Evolutionary conservation across 257 asterid genomes (phyloP), one percentile per base, ranked within the genome.

Genomic region (Striga asiatica): DNA sequence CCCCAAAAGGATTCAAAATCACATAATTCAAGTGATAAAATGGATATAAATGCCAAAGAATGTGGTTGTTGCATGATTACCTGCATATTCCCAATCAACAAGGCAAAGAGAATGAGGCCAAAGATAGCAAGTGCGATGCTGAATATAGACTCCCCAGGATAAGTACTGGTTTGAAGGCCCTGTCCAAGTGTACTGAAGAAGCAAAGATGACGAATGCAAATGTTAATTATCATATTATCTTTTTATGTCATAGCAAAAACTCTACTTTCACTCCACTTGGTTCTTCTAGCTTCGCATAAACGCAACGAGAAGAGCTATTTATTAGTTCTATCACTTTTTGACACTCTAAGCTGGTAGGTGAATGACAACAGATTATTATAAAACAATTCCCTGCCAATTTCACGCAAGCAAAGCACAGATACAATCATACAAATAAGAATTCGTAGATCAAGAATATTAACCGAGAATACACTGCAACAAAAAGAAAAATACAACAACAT

Each of bases 71-170:
- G 13, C 52, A 17, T 8, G 50, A 20, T 58, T 81, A 87, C 98
- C 98, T 91, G 98, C 98, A 91, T 92, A 76, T 92, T 92, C 65
- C 98, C 98, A 65, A 92, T 92, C 79, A 88, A 80, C 46, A 87
- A 74, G 12, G 98, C 98, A 70, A 92, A 92, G 66, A 92, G 97
- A 66, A 92, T 74, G 66, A 92, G 95, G 35, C 98, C 98, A 64
- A 78, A 78, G 61, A 92, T 92, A 58, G 97, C 98, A 39, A 92
- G 89, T 23, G 92, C 93, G 46, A 93, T 93, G 74, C 96, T 85
- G 82, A 93, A 93, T 54, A 93, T 61, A 38, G 96, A 81, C 81
- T 93, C 99, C 62, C 99, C 99, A 11, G 88, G 88, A 61, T 71
- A 93, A 37, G 96, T 93, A 72, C 99, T 93, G 50, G 97, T 93